Percentiles rank a stretch among this genome's conserved stretches.
Conservation (phyloP, 352 stramenopile species). For the Phytophthora pistaciae region DNA sequence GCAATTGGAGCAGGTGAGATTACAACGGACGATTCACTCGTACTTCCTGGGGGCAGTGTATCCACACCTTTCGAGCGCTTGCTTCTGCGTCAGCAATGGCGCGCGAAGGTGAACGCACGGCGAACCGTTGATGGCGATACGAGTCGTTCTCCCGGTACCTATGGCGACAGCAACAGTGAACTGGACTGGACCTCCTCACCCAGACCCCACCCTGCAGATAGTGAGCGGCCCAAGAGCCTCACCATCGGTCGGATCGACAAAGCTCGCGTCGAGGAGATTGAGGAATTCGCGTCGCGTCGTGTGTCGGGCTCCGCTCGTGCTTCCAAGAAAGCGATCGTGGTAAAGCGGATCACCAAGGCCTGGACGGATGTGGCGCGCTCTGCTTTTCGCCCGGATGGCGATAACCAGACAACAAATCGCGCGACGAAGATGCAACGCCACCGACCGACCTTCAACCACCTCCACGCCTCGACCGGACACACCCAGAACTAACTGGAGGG, state of each 20-base stretch:
- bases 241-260: slow-evolving; percentile 8
- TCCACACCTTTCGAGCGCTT: slow-evolving; percentile 7
- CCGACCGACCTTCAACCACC: too few species aligned
- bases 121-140: background rate
- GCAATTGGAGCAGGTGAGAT: background rate
- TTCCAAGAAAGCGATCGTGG: slow-evolving; percentile 9
- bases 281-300: slow-evolving; percentile 3
- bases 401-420: background rate
- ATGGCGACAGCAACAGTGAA: background rate
- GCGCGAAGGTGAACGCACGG: background rate
- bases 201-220: background rate
- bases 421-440: background rate
- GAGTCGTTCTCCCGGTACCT: background rate
- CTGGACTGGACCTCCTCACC: background rate
- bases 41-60: background rate
- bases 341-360: slow-evolving; percentile 11
- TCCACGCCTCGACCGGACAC: too few species aligned
- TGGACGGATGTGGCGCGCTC: slow-evolving; percentile 22
- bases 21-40: background rate
- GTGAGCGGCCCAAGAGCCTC: background rate
- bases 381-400: slow-evolving; percentile 13
- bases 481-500: too few species aligned
- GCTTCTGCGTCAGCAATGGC: background rate
- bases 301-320: background rate
- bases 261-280: slow-evolving; percentile 10